Evolutionary conservation across 345 rosid genomes (phyloP).

Genomic region (Rhizophora mangle): DNA sequence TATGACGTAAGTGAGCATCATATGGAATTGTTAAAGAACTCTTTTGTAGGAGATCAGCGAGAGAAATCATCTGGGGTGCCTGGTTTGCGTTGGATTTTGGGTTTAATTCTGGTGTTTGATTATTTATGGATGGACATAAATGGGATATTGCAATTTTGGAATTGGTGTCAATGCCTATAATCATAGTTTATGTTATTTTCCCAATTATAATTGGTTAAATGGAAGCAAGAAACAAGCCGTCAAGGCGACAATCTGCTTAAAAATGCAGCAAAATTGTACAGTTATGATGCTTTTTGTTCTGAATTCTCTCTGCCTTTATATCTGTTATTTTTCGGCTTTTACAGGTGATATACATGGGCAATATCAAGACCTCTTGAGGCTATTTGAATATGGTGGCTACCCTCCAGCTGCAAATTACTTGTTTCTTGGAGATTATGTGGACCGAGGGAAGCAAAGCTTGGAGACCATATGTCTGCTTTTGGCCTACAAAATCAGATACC

Average conservation of each 20-base stretch:
- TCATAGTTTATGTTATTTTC: background rate
- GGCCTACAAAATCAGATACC: constrained; percentile 90
- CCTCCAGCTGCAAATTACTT: constrained; percentile 91
- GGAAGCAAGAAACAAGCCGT: too few species aligned
- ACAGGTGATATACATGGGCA: constrained; percentile 97
- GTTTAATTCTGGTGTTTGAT: background rate
- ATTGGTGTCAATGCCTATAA: background rate
- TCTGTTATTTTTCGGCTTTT: constrained; percentile 20
- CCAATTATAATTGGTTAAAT: background rate
- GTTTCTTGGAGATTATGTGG: constrained; percentile 96
- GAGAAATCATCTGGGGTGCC: too few species aligned
- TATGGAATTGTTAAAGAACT: too few species aligned
- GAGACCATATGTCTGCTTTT: constrained; percentile 96
- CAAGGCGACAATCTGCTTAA: background rate
- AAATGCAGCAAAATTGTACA: background rate
- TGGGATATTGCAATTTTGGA: background rate
- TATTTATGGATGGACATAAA: too few species aligned
- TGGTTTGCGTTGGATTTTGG: background rate
- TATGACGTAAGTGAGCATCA: too few species aligned
- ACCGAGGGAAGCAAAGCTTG: constrained; percentile 96
- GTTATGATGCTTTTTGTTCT: background rate
- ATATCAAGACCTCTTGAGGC: constrained; percentile 85
- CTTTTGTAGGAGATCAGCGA: too few species aligned
- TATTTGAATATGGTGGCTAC: constrained; percentile 82
- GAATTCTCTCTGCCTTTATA: background rate